Evolutionary conservation across 1,284 basidiomycete genomes (phyloP).

Genomic region (Naganishia sp.): DNA sequence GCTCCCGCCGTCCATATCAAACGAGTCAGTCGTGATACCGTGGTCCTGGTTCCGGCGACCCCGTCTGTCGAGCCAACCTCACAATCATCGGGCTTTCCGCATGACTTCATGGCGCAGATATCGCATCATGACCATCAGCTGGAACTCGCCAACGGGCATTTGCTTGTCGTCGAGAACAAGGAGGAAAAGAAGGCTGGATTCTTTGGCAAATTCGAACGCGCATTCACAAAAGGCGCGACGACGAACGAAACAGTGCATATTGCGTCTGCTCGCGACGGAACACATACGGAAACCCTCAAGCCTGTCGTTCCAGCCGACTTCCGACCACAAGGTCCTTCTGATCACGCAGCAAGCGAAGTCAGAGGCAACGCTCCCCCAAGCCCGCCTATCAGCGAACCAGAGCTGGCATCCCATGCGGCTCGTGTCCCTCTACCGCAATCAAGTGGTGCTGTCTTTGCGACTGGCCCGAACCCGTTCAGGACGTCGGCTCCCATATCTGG

Average conservation of each 20-base stretch:
- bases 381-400: constrained; percentile 46
- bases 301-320: constrained; percentile 14
- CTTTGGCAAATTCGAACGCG: constrained; percentile 21
- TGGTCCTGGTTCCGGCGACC: constrained; percentile 38
- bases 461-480: not conserved
- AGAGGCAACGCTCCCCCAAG: constrained; percentile 49
- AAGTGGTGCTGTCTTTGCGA: not conserved
- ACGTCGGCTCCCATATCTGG: not conserved
- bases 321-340: constrained; percentile 14
- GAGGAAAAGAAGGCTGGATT: constrained; percentile 23
- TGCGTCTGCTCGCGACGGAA: not conserved
- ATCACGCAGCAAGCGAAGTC: constrained; percentile 37
- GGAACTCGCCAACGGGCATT: constrained; percentile 13
- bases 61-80: constrained; percentile 1
- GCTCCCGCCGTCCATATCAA: constrained; percentile 44
- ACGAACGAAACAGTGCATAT: constrained; percentile 9
- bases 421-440: not conserved
- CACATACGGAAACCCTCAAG: constrained; percentile 3
- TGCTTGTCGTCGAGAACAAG: not conserved
- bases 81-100: constrained; percentile 31
- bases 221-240: constrained; percentile 32
- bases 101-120: constrained; percentile 37
- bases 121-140: constrained; percentile 41
- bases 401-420: constrained; percentile 4
- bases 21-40: constrained; percentile 43